A percentile compares a stretch with the other conserved stretches of the same genome.
Conservation (phyloP, 176 grass and related monocot species). For the Aegilops speltoides region DNA sequence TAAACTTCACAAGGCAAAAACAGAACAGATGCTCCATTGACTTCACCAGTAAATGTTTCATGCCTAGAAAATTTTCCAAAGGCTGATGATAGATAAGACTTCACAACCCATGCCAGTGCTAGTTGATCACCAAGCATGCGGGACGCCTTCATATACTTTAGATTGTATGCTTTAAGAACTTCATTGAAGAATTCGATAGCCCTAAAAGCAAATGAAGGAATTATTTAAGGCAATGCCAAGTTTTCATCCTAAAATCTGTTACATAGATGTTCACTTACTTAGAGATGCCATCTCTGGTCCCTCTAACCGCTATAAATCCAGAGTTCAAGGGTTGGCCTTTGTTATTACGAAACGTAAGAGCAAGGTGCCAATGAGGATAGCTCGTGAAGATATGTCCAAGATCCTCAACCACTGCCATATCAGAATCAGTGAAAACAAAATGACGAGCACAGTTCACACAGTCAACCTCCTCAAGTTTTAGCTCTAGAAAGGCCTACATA, state of each 20-base stretch:
- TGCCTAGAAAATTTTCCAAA: slow-evolving; percentile 63
- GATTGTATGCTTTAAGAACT: slow-evolving; percentile 66
- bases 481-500: slow-evolving; percentile 74
- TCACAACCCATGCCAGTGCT: slow-evolving; percentile 84
- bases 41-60: slow-evolving; percentile 64
- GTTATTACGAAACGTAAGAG: slow-evolving; percentile 93
- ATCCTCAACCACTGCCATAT: slow-evolving; percentile 79
- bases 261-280: slow-evolving; percentile 43
- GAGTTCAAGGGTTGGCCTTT: slow-evolving; percentile 91
- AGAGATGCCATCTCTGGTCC: slow-evolving; percentile 60
- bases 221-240: background rate
- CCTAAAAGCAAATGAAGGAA: slow-evolving; percentile 35
- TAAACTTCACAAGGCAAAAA: slow-evolving; percentile 94
- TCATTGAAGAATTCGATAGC: slow-evolving; percentile 70
- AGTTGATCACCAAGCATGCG: slow-evolving; percentile 90
- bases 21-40: slow-evolving; percentile 65
- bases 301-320: slow-evolving; percentile 90
- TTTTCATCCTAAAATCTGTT: background rate
- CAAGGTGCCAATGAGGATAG: slow-evolving; percentile 73
- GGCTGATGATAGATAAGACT: slow-evolving; percentile 65
- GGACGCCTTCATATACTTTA: slow-evolving; percentile 63
- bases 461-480: slow-evolving; percentile 52
- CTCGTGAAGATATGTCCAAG: slow-evolving; percentile 77
- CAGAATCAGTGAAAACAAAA: slow-evolving; percentile 80
- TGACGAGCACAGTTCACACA: slow-evolving; percentile 36